Evolutionary conservation across 768 basidiomycete species (phyloP).

Genomic region (Scleroderma citrinum): DNA sequence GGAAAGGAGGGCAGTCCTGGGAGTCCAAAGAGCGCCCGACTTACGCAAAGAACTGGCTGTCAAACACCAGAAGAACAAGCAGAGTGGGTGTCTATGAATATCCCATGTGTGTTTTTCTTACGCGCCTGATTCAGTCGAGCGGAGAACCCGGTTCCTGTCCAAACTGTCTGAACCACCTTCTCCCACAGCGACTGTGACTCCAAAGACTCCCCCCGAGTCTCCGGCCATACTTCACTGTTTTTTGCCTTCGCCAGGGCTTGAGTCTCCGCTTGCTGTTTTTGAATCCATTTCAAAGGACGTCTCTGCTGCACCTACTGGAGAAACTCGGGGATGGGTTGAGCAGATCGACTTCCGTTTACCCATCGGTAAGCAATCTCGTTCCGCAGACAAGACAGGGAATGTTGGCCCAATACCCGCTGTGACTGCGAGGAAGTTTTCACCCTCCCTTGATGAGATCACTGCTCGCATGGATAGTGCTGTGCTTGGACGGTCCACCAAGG

Average conservation of each 20-base stretch:
- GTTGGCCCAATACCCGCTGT: constrained; percentile 6
- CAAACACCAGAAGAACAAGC: constrained; percentile 67
- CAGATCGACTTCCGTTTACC: constrained; percentile 56
- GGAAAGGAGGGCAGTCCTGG: constrained; percentile 44
- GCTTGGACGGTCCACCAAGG: neutral
- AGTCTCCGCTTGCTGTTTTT: constrained; percentile 56
- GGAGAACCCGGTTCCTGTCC: constrained; percentile 70
- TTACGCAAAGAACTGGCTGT: constrained; percentile 71
- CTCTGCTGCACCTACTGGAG: neutral
- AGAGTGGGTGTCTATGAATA: constrained; percentile 48
- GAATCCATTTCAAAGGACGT: constrained; percentile 35
- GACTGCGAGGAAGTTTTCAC: constrained; percentile 31
- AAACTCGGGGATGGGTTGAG: constrained; percentile 44
- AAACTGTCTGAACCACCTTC: constrained; percentile 66
- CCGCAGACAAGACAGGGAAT: neutral
- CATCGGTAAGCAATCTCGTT: constrained; percentile 16
- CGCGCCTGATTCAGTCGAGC: constrained; percentile 43
- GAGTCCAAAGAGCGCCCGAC: constrained; percentile 45
- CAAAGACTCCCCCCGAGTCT: constrained; percentile 65
- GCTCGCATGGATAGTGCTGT: constrained; percentile 42
- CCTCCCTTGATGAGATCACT: constrained; percentile 74
- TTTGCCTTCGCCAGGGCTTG: constrained; percentile 62
- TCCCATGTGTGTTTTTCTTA: constrained; percentile 1
- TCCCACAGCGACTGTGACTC: constrained; percentile 47
- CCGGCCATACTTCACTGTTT: constrained; percentile 64